These are phyloP conservation scores for Heritiera fomes DNA, from an alignment of 345 rosid genomes.

Conservation along the genomic window DNA sequence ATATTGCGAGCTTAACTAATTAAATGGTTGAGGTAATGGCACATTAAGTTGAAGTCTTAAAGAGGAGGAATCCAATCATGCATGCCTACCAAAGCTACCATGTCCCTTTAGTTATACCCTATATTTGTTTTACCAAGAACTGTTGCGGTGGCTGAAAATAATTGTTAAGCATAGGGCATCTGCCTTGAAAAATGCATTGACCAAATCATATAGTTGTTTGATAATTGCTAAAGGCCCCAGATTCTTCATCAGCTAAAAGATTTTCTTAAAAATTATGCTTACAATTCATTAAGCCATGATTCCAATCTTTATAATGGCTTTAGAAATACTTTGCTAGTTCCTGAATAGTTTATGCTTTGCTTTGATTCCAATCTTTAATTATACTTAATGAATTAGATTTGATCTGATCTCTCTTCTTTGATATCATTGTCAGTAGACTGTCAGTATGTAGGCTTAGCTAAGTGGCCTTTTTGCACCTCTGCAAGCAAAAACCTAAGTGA, in stretches of 20 bases:
- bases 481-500: not conserved
- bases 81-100: not conserved
- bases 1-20: not conserved
- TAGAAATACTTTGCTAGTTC: not conserved
- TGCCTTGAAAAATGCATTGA: slow-evolving; percentile 6
- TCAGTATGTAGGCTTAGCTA: not conserved
- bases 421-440: not conserved
- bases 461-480: not conserved
- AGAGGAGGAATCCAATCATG: not conserved
- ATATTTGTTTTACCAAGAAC: not conserved
- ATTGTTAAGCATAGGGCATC: not conserved
- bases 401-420: not conserved
- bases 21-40: not conserved
- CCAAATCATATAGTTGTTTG: slow-evolving; percentile 1
- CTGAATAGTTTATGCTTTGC: not conserved
- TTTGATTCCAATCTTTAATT: not conserved
- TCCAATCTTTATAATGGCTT: not conserved
- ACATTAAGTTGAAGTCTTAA: not conserved
- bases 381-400: not conserved
- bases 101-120: not conserved
- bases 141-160: not conserved
- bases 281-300: not conserved
- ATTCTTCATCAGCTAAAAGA: not conserved
- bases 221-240: not conserved
- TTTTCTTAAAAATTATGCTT: not conserved